Percentiles rank a stretch among this genome's conserved stretches.
These are phyloP conservation scores for Colletotrichum theobromicola DNA, from an alignment of 2,329 filamentous ascomycete genomes.

Conservation along the genomic window DNA sequence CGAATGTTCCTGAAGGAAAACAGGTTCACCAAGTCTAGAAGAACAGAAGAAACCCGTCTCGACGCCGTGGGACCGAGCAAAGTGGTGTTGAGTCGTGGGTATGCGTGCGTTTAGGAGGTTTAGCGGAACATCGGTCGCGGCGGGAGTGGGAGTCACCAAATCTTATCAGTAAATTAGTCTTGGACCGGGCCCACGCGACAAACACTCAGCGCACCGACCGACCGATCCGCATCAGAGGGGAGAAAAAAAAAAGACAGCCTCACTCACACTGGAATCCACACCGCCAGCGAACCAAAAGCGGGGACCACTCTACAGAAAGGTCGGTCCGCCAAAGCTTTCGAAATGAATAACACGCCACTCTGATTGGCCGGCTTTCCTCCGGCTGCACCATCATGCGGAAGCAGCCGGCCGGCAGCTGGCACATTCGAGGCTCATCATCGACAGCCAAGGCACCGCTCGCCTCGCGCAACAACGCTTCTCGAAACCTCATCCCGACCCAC, in stretches of 20 bases:
- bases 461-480: background rate
- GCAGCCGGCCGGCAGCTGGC: background rate
- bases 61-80: background rate
- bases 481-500: slow-evolving; percentile 5
- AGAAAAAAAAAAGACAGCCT: background rate
- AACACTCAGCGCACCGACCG: slow-evolving; percentile 1
- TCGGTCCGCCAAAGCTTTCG: background rate
- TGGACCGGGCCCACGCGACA: background rate
- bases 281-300: slow-evolving; percentile 14
- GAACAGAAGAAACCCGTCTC: background rate
- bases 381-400: background rate
- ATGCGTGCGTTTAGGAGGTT: background rate
- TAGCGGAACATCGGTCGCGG: background rate
- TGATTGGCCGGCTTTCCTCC: background rate
- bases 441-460: background rate
- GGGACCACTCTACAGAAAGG: background rate
- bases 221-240: background rate
- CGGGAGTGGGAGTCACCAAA: background rate
- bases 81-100: background rate
- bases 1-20: background rate
- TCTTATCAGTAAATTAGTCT: slow-evolving; percentile 18
- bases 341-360: background rate
- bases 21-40: background rate
- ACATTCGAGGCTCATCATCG: background rate
- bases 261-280: background rate